Conservation (phyloP, 208 protist genomes). For the Trypanosoma avium region DNA sequence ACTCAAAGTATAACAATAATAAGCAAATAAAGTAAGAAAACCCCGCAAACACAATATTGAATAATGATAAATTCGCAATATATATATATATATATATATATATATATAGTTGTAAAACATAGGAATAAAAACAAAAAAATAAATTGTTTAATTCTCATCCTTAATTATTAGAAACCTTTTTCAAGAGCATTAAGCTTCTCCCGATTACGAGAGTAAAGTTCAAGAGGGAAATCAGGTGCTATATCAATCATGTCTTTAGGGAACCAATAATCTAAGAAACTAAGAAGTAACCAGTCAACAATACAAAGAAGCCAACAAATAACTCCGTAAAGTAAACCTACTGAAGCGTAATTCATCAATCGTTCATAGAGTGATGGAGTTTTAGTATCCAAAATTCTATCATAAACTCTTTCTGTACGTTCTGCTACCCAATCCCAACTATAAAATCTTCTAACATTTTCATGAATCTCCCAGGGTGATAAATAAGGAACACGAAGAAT, state of each 20-base stretch:
- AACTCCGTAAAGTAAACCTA: constrained; percentile 88
- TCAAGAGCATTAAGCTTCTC: constrained; percentile 71
- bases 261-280: constrained; percentile 76
- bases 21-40: too few species aligned
- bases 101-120: too few species aligned
- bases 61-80: too few species aligned
- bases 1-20: too few species aligned
- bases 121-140: constrained; percentile 15
- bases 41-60: too few species aligned
- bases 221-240: constrained; percentile 91
- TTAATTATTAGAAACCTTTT: constrained; percentile 18
- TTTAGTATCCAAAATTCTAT: constrained; percentile 65
- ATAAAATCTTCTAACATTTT: constrained; percentile 92
- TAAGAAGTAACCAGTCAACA: constrained; percentile 82
- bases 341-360: constrained; percentile 81
- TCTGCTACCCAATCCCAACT: constrained; percentile 95
- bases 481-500: constrained; percentile 72
- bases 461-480: constrained; percentile 85
- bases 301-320: constrained; percentile 89
- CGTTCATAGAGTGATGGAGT: constrained; percentile 78
- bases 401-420: constrained; percentile 95
- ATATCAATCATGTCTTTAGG: constrained; percentile 88
- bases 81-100: too few species aligned
- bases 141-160: too few species aligned
- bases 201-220: constrained; percentile 67